These are phyloP conservation scores for Mycena maculata DNA, from an alignment of 768 basidiomycete genomes.

Conservation along the genomic window DNA sequence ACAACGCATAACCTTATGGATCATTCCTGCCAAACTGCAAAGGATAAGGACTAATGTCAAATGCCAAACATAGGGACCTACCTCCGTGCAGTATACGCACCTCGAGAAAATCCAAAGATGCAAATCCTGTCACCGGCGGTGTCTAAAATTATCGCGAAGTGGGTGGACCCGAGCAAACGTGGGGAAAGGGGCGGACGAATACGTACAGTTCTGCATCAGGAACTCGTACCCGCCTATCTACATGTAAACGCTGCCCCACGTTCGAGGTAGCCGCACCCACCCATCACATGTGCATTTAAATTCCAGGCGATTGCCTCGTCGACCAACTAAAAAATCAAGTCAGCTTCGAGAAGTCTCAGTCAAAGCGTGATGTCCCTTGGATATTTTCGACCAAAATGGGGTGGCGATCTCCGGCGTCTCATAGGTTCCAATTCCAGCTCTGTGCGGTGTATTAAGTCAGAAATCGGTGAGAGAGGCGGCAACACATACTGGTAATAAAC, in stretches of 20 bases:
- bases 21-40: constrained; percentile 46
- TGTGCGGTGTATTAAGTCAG: background rate
- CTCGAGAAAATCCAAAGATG: constrained; percentile 70
- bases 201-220: constrained; percentile 68
- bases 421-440: constrained; percentile 76
- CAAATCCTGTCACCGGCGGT: constrained; percentile 44
- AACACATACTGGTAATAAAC: constrained; percentile 63
- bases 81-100: constrained; percentile 74
- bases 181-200: background rate
- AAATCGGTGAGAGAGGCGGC: background rate
- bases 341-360: too few species aligned
- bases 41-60: background rate
- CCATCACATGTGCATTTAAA: constrained; percentile 62
- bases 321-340: constrained; percentile 42
- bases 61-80: constrained; percentile 22
- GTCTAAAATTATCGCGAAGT: constrained; percentile 45
- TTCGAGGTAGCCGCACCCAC: constrained; percentile 44
- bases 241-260: background rate
- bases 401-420: constrained; percentile 62
- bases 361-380: constrained; percentile 35
- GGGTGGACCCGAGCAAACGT: background rate
- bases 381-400: constrained; percentile 51
- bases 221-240: constrained; percentile 64
- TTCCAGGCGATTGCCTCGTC: constrained; percentile 62
- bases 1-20: constrained; percentile 74